These are phyloP conservation scores for Talaromyces sp. DNA, from an alignment of 2,329 filamentous ascomycete species.

Conservation along the genomic window DNA sequence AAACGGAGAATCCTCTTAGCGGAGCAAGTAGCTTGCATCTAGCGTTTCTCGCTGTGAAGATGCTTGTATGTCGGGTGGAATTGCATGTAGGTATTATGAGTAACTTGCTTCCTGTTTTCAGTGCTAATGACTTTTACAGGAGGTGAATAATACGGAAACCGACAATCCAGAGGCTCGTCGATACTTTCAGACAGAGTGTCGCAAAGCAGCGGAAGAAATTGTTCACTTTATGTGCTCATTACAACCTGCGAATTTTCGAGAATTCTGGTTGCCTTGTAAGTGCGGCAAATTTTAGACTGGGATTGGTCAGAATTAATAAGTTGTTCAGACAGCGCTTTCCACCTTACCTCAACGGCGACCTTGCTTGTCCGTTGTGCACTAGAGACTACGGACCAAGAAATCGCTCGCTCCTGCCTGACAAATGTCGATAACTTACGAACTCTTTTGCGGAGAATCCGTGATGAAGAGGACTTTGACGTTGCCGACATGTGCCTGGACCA, in stretches of 20 bases:
- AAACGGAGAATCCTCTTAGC: constrained; percentile 31
- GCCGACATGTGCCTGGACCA: constrained; percentile 51
- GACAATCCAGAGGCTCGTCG: constrained; percentile 46
- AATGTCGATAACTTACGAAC: constrained; percentile 47
- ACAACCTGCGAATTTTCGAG: constrained; percentile 43
- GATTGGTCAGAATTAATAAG: not conserved
- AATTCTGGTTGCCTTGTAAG: constrained; percentile 50
- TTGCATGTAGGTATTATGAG: constrained; percentile 35
- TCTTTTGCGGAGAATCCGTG: constrained; percentile 44
- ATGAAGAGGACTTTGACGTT: constrained; percentile 52
- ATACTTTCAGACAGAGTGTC: constrained; percentile 45
- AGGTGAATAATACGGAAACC: constrained; percentile 38
- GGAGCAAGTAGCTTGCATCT: constrained; percentile 44
- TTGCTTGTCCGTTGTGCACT: constrained; percentile 49
- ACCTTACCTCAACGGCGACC: constrained; percentile 51
- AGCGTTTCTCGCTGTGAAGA: constrained; percentile 42
- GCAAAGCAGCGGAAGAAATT: constrained; percentile 42
- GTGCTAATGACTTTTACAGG: constrained; percentile 22
- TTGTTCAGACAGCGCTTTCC: constrained; percentile 45
- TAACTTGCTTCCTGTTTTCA: not conserved
- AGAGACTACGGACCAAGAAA: constrained; percentile 45
- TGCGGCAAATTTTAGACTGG: constrained; percentile 13
- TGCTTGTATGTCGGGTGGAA: constrained; percentile 45
- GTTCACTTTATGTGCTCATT: constrained; percentile 48
- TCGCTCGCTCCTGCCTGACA: constrained; percentile 43